Evolutionary conservation across 2,329 filamentous ascomycete genomes (phyloP).

Genomic region (Aspergillus persii): DNA sequence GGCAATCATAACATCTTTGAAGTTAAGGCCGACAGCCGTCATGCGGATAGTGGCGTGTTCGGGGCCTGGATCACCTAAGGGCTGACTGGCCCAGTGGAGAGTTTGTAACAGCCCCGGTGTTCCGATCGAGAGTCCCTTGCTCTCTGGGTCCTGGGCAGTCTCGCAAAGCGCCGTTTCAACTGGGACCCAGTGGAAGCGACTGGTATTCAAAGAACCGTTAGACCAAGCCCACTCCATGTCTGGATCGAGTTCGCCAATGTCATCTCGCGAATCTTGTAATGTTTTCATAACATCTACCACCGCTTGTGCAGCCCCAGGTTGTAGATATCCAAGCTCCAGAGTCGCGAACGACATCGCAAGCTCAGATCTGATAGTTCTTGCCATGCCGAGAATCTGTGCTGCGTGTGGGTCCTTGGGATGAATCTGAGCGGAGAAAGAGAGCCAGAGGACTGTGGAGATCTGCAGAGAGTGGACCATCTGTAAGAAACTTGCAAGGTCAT

Average conservation of each 20-base stretch:
- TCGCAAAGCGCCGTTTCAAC: not conserved
- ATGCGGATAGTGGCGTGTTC: constrained; percentile 31
- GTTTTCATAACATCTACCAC: not conserved
- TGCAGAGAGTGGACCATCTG: not conserved
- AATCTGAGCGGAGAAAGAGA: not conserved
- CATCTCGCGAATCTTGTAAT: not conserved
- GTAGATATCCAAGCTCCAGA: not conserved
- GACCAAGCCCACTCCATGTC: not conserved
- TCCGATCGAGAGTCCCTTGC: not conserved
- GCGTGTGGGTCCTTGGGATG: not conserved
- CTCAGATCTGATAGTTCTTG: not conserved
- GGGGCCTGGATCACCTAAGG: not conserved
- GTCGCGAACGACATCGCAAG: not conserved
- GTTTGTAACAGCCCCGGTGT: not conserved
- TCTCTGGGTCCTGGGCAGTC: not conserved
- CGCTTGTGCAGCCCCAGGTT: not conserved
- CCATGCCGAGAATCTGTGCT: not conserved
- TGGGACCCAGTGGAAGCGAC: not conserved
- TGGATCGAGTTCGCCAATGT: not conserved
- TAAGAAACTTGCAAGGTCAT: not conserved
- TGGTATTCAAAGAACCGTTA: not conserved
- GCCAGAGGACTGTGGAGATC: not conserved
- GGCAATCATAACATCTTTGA: constrained; percentile 26
- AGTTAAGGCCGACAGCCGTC: constrained; percentile 30
- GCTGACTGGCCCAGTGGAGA: not conserved